phyloP scores from a whole-genome alignment of 192 early-diverging fungal species.

The Coemansia sp. region DNA sequence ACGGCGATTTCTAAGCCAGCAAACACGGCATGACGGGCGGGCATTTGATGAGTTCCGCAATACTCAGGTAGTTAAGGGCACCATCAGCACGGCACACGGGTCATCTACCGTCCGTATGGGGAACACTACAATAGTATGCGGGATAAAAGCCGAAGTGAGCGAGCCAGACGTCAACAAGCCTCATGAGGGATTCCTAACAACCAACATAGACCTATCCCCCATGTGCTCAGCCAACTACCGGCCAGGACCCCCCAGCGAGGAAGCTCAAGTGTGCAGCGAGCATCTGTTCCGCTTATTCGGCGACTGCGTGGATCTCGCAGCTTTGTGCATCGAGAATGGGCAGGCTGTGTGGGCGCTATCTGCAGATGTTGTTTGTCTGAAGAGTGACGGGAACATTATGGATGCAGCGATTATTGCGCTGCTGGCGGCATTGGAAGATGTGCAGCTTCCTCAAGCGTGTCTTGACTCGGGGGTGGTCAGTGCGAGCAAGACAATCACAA shows the following conservation, averaged over 20 bases:
- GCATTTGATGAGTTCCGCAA: conserved; percentile 65
- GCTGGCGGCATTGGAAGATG: conserved; percentile 70
- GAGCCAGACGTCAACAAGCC: conserved; percentile 70
- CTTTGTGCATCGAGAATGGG: conserved; percentile 75
- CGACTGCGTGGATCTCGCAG: conserved; percentile 25
- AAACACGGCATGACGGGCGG: conserved; percentile 81
- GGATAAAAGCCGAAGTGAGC: conserved; percentile 91
- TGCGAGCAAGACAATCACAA: conserved; percentile 34
- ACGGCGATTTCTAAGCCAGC: conserved; percentile 74
- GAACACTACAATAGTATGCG: conserved; percentile 86
- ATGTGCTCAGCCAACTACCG: conserved; percentile 82
- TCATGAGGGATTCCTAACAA: conserved; percentile 80
- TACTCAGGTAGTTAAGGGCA: conserved; percentile 56
- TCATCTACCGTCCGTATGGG: conserved; percentile 86
- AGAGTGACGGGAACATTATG: conserved; percentile 85
- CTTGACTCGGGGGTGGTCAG: conserved; percentile 68
- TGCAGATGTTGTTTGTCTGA: conserved; percentile 85
- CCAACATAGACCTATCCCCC: conserved; percentile 90
- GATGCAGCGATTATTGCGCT: conserved; percentile 83
- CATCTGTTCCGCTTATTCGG: conserved; percentile 66
- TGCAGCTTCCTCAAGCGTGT: conserved; percentile 67
- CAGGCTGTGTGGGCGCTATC: conserved; percentile 84
- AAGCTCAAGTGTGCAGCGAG: conserved; percentile 79
- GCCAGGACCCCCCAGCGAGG: conserved; percentile 79
- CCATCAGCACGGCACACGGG: conserved; percentile 78